phyloP scores from a whole-genome alignment of 768 basidiomycete genomes.

The Pisolithus marmoratus region DNA sequence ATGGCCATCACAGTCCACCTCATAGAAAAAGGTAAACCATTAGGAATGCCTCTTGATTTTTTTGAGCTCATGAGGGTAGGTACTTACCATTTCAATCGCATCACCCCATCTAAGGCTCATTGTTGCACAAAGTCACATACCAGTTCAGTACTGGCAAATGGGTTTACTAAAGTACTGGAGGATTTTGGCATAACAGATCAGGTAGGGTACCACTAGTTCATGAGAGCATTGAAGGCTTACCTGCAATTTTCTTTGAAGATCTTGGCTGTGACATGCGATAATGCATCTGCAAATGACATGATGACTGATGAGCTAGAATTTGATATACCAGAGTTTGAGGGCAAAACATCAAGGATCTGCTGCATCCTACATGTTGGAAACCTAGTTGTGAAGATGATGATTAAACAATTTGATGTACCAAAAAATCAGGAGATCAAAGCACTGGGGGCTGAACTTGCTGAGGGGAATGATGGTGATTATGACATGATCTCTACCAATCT shows the following conservation, averaged over 20 bases:
- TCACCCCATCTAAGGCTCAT: background rate
- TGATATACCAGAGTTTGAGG: background rate
- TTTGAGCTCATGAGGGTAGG: constrained; percentile 29
- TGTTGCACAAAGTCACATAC: constrained; percentile 23
- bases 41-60: constrained; percentile 30
- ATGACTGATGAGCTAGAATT: no score
- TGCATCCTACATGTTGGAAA: background rate
- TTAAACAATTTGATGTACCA: no score
- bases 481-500: background rate
- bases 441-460: no score
- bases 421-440: no score
- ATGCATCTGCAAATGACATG: no score
- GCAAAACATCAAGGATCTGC: background rate
- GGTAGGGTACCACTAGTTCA: constrained; percentile 12
- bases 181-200: constrained; percentile 32
- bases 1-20: constrained; percentile 30
- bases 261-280: no score
- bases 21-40: constrained; percentile 21
- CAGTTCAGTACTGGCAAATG: constrained; percentile 28
- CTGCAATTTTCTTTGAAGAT: no score
- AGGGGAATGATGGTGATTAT: no score
- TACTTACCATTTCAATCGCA: background rate
- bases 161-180: constrained; percentile 28
- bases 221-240: background rate
- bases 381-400: background rate